phyloP scores from a whole-genome alignment of 306 rosid genomes.

The Trifolium subterraneum region DNA sequence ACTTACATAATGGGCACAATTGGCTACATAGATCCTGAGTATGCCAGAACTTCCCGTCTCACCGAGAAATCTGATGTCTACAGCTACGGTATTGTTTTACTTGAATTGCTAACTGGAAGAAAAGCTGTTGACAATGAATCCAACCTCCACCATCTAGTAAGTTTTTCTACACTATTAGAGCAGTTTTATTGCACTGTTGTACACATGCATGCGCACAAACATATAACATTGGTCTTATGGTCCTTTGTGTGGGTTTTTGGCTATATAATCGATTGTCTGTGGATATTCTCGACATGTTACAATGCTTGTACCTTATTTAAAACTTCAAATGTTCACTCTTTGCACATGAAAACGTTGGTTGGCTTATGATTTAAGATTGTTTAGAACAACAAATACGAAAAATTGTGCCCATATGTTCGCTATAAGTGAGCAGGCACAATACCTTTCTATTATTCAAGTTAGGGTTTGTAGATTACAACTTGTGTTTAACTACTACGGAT shows the following conservation, averaged over 20 bases:
- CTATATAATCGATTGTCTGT: not conserved
- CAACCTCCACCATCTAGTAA: slow-evolving; percentile 89
- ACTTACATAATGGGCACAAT: slow-evolving; percentile 93
- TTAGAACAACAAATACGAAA: not conserved
- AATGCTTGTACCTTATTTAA: not conserved
- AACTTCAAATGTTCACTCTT: not conserved
- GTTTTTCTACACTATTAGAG: slow-evolving; percentile 19
- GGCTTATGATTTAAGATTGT: not conserved
- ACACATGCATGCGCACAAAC: not conserved
- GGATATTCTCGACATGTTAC: not conserved
- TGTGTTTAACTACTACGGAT: too few species aligned
- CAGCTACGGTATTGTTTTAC: slow-evolving; percentile 91
- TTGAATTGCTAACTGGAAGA: slow-evolving; percentile 89
- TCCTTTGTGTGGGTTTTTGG: not conserved
- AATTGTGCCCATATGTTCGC: too few species aligned
- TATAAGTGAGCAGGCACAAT: too few species aligned
- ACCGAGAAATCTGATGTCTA: slow-evolving; percentile 95
- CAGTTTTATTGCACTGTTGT: not conserved
- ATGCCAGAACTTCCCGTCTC: slow-evolving; percentile 91
- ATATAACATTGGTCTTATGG: not conserved
- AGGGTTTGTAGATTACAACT: too few species aligned
- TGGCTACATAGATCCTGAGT: slow-evolving; percentile 97
- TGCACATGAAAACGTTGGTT: not conserved
- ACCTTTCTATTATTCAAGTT: too few species aligned
- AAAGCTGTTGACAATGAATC: slow-evolving; percentile 91